phyloP scores from a whole-genome alignment of 768 basidiomycete genomes.

The Coprinopsis marcescibilis region DNA sequence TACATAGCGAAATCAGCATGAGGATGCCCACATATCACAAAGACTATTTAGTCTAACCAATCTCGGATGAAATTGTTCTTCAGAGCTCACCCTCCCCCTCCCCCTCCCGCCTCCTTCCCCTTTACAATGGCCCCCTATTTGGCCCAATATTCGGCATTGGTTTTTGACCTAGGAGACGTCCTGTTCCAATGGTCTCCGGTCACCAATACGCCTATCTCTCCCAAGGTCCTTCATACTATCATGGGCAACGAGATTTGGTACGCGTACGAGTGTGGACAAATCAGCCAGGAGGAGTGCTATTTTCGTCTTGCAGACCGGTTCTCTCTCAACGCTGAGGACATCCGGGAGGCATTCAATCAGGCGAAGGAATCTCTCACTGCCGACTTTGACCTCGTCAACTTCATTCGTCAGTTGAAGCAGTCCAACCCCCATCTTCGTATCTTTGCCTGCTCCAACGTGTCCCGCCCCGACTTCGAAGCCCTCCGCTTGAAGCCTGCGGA shows the following conservation, averaged over 20 bases:
- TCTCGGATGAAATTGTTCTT: neutral
- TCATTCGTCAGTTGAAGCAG: slow-evolving; percentile 42
- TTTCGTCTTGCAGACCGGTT: slow-evolving; percentile 34
- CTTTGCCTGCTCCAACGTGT: slow-evolving; percentile 58
- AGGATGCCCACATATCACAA: neutral
- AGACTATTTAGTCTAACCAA: neutral
- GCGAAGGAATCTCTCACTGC: slow-evolving; percentile 44
- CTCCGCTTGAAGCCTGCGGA: slow-evolving; percentile 40
- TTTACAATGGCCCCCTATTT: neutral
- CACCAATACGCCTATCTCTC: slow-evolving; percentile 38
- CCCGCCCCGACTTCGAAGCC: slow-evolving; percentile 43
- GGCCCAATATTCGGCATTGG: slow-evolving; percentile 27
- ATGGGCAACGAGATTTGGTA: slow-evolving; percentile 44
- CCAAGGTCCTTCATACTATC: slow-evolving; percentile 35
- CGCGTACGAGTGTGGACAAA: slow-evolving; percentile 45
- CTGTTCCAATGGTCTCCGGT: slow-evolving; percentile 49
- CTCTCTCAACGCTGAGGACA: slow-evolving; percentile 28
- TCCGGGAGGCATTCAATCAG: slow-evolving; percentile 39
- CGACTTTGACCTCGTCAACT: slow-evolving; percentile 36
- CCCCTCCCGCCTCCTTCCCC: slow-evolving; percentile 3
- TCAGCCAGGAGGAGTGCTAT: slow-evolving; percentile 42
- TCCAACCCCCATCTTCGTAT: slow-evolving; percentile 32
- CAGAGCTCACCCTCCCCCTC: neutral
- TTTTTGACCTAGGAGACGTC: slow-evolving; percentile 56
- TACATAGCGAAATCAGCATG: too few relatives aligned